phyloP scores from a whole-genome alignment of 1,139 yeast species.

The Candida tetrigidarum region DNA sequence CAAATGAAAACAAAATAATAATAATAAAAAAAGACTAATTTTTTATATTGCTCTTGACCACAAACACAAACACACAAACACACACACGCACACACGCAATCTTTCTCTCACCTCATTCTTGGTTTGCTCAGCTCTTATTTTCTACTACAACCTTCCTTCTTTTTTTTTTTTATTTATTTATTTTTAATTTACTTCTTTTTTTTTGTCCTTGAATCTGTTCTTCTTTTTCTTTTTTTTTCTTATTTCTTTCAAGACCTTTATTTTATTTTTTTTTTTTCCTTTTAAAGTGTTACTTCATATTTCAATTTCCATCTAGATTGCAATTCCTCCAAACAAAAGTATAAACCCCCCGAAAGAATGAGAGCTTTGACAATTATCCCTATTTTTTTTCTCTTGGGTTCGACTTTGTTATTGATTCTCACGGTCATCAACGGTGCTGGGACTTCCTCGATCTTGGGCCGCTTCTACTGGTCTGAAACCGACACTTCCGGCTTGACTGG shows the following conservation, averaged over 20 bases:
- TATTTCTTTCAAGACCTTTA: not conserved
- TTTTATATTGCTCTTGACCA: too few species aligned
- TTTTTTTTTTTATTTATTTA: not conserved
- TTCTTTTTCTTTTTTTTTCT: not conserved
- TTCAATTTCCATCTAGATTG: too few species aligned
- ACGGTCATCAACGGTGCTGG: conserved; percentile 67
- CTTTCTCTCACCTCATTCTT: not conserved
- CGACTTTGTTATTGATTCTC: conserved; percentile 60
- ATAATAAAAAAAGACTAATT: not conserved
- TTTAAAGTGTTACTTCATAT: too few species aligned
- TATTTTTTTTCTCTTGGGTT: conserved; percentile 37
- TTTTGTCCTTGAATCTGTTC: not conserved
- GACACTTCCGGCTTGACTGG: conserved; percentile 60
- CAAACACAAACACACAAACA: not conserved
- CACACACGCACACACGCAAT: not conserved
- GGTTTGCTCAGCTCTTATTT: not conserved
- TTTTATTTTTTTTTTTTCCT: not conserved
- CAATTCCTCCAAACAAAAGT: not conserved
- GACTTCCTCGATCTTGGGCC: conserved; percentile 47
- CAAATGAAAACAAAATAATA: not conserved
- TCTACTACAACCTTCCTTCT: conserved; percentile 1
- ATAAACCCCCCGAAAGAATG: conserved; percentile 6
- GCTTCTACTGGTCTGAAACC: conserved; percentile 74
- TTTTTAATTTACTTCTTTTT: too few species aligned
- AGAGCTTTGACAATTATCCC: conserved; percentile 27